Evolutionary conservation across 257 asterid species (phyloP), one percentile per base, ranked within the genome.

Genomic region (Scutellaria galericulata): DNA sequence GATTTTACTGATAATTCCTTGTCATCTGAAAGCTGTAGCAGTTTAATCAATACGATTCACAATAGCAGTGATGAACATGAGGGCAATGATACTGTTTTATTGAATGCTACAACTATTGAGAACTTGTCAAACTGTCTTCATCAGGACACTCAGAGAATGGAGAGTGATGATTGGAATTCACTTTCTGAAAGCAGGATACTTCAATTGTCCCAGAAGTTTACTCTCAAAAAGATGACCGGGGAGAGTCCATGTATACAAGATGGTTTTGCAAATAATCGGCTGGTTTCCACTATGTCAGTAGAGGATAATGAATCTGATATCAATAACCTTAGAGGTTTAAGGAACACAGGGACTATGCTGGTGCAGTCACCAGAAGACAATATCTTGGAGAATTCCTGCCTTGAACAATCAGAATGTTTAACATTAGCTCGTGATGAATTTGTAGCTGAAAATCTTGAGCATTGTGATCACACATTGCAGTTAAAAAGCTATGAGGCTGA

Each of bases 191-290:
- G 54, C 75, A 68, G 61, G 59, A 61, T 53, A 31, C 60, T 9
- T 65, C 78, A 80, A 22, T 81, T 79, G 68, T 77, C 82, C 41
- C 80, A 68, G 50, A 72, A 64, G 18, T 70, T 63, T 69, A 45
- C 54, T 68, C 67, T 41, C 57, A 66, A 66, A 39, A 80, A 61
- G 60, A 6, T 58, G 76, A 61, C 64, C 40, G 80, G 78, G 60
- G 48, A 72, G 69, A 65, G 63, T 40, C 67, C 81, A 68, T 51
- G 46, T 31, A 47, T 65, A 46, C 72, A 70, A 69, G 81, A 70
- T 71, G 60, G 42, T 76, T 64, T 78, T 37, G 68, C 9, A 39
- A 75, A 48, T 61, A 77, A 67, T 70, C 47, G 64, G 59, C 68
- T 55, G 64, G 67, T 50, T 56, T 71, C 79, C 24, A 50, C 59